Evolutionary conservation across 371 early-diverging fungal species (phyloP).

Genomic region (Parasitella parasitica): DNA sequence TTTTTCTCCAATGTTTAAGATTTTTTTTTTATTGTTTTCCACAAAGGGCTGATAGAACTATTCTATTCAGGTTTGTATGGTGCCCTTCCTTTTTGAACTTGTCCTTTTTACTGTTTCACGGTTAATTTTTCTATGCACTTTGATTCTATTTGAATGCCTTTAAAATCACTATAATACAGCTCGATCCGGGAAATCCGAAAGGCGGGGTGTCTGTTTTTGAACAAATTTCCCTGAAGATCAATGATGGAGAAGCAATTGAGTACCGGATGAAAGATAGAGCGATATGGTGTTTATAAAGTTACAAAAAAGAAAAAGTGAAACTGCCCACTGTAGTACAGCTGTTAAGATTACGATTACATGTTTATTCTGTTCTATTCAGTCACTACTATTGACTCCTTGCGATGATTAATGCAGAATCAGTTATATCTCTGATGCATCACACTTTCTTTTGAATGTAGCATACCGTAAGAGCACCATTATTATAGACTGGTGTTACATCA

Average conservation of each 20-base stretch:
- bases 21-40: not conserved
- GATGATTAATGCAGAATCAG: too few relatives aligned
- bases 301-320: not conserved
- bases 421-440: not conserved
- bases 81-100: not conserved
- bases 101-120: not conserved
- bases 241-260: not conserved
- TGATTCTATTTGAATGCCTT: not conserved
- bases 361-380: not conserved
- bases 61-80: not conserved
- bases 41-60: not conserved
- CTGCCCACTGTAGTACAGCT: not conserved
- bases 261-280: not conserved
- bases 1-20: not conserved
- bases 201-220: not conserved
- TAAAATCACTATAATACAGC: too few relatives aligned
- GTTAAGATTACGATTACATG: not conserved
- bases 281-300: not conserved
- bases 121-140: not conserved
- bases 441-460: too few relatives aligned
- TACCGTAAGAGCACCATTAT: too few relatives aligned
- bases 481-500: too few relatives aligned
- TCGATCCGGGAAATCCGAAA: conserved; percentile 1
- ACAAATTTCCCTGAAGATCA: not conserved
- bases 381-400: too few relatives aligned